Conservation (phyloP, 345 rosid species). For the Eucalyptus erythrocorys region DNA sequence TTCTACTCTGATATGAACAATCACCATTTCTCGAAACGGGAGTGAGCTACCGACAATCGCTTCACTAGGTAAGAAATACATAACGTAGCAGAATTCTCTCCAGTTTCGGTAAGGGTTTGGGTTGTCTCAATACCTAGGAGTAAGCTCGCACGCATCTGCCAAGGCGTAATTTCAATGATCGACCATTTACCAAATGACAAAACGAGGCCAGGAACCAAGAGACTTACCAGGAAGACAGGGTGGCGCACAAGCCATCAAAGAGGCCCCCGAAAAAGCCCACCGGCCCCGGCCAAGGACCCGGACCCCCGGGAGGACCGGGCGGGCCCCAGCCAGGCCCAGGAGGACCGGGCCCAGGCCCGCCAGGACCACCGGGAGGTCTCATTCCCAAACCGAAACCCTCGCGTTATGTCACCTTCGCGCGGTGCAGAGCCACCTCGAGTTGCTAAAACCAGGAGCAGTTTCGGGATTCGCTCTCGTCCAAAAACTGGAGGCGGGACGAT, state of each 20-base stretch:
- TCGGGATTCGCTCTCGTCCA: neutral
- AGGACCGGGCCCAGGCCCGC: neutral
- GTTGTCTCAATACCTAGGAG: neutral
- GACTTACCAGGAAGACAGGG: conserved; percentile 12
- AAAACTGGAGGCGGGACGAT: neutral
- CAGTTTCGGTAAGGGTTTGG: neutral
- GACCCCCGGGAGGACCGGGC: neutral
- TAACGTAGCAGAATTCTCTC: neutral
- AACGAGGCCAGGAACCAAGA: neutral
- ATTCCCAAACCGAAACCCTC: neutral
- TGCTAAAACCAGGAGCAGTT: neutral
- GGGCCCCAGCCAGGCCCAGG: neutral
- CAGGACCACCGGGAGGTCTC: conserved; percentile 7
- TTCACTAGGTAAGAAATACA: neutral
- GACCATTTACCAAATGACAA: neutral
- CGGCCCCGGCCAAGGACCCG: neutral
- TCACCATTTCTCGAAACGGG: neutral
- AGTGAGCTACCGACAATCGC: neutral
- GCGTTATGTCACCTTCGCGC: neutral
- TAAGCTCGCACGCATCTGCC: neutral
- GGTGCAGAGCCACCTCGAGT: neutral
- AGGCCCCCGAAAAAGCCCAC: neutral
- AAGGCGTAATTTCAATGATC: neutral
- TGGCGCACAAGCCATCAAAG: conserved; percentile 8
- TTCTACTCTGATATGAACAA: neutral